These are phyloP conservation scores for Aspergillus sp. DNA, from an alignment of 2,329 filamentous ascomycete species.

Conservation along the genomic window DNA sequence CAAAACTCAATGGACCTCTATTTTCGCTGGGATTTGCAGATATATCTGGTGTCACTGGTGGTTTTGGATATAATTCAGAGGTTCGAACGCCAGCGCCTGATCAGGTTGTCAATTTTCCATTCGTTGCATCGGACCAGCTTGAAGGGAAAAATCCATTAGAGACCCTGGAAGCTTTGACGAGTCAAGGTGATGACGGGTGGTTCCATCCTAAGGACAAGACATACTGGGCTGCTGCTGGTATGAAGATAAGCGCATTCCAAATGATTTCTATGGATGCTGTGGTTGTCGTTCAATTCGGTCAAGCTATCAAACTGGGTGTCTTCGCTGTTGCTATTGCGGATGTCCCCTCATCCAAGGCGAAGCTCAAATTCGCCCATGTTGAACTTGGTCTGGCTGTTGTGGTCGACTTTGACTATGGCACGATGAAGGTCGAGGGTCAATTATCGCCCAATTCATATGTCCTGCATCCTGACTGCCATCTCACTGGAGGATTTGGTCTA, in stretches of 20 bases:
- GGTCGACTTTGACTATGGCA: constrained; percentile 30
- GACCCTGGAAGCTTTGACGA: no score
- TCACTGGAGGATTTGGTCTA: constrained; percentile 38
- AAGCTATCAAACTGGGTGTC: constrained; percentile 26
- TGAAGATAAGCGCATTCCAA: constrained; percentile 34
- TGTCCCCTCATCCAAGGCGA: constrained; percentile 15
- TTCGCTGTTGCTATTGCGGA: constrained; percentile 25
- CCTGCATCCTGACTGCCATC: constrained; percentile 32
- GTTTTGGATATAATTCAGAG: constrained; percentile 36
- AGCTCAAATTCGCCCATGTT: constrained; percentile 25
- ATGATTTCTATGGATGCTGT: constrained; percentile 32
- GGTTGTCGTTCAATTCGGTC: constrained; percentile 25
- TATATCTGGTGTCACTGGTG: constrained; percentile 28
- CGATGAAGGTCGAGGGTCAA: constrained; percentile 32
- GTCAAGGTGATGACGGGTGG: constrained; percentile 18
- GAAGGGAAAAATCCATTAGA: neutral
- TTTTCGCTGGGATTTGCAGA: constrained; percentile 31
- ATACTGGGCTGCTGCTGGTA: constrained; percentile 34
- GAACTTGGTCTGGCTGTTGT: constrained; percentile 31
- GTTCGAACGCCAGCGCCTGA: constrained; percentile 24
- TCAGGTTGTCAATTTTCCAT: constrained; percentile 24
- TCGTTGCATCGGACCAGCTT: constrained; percentile 6
- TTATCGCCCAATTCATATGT: constrained; percentile 37
- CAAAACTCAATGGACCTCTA: constrained; percentile 33
- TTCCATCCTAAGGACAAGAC: constrained; percentile 21